Percentiles rank a stretch among this genome's conserved stretches.
These are phyloP conservation scores for Piper longum DNA, from an alignment of 164 flowering plant genomes.

Conservation along the genomic window DNA sequence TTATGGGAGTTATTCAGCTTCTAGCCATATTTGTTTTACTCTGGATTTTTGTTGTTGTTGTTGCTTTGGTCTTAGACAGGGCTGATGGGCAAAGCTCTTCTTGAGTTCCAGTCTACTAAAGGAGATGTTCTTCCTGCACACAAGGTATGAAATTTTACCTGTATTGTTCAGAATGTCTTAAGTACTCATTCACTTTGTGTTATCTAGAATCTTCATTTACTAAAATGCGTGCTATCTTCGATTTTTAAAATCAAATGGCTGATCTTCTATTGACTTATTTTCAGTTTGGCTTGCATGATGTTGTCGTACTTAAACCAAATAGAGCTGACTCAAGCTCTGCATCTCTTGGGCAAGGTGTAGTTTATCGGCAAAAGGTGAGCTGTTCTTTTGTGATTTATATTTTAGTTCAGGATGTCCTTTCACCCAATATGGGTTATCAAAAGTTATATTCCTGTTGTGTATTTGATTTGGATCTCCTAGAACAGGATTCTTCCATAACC, in stretches of 20 bases:
- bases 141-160: constrained; percentile 34
- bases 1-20: neutral
- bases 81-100: constrained; percentile 81
- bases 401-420: neutral
- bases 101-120: constrained; percentile 89
- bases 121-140: constrained; percentile 98
- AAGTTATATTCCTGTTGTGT: neutral
- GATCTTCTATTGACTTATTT: constrained; percentile 1
- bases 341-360: constrained; percentile 95
- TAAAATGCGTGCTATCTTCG: neutral
- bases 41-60: no score
- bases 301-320: constrained; percentile 79
- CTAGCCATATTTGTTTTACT: neutral
- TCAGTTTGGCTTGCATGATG: constrained; percentile 96
- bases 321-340: constrained; percentile 81
- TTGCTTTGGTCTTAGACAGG: constrained; percentile 49
- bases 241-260: constrained; percentile 2
- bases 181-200: neutral
- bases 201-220: no score
- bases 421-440: neutral
- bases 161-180: neutral
- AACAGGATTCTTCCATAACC: constrained; percentile 82
- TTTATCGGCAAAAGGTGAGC: constrained; percentile 83
- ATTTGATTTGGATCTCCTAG: constrained; percentile 5
- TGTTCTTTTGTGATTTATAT: no score